Evolutionary conservation across 2,329 filamentous ascomycete genomes (phyloP).

Genomic region (Nemania sp.): DNA sequence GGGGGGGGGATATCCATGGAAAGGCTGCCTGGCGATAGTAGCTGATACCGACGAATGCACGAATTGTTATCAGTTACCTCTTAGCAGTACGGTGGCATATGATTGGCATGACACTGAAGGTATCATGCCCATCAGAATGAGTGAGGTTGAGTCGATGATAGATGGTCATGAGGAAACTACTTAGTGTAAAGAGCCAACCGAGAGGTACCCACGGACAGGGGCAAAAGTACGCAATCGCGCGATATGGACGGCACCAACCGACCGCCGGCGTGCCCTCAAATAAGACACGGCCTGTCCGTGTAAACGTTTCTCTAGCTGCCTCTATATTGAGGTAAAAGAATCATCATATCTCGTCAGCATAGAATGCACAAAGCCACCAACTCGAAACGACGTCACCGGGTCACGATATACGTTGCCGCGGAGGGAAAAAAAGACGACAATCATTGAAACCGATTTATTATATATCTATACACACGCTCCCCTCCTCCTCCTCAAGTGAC

Average conservation of each 20-base stretch:
- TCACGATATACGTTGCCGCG: not conserved
- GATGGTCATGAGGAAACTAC: not conserved
- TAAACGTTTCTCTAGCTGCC: not conserved
- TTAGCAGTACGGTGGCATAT: too few relatives aligned
- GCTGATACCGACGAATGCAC: too few relatives aligned
- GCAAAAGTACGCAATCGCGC: not conserved
- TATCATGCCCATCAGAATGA: not conserved
- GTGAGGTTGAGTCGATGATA: not conserved
- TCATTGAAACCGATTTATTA: constrained; percentile 17
- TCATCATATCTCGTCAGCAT: not conserved
- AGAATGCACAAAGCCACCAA: not conserved
- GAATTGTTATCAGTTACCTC: too few relatives aligned
- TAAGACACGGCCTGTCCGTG: not conserved
- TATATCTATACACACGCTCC: constrained; percentile 10
- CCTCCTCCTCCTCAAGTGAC: constrained; percentile 4
- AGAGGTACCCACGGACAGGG: too few relatives aligned
- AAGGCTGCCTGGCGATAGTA: not conserved
- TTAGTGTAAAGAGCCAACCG: not conserved
- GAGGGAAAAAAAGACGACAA: constrained; percentile 25
- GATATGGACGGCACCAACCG: not conserved
- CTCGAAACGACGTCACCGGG: not conserved
- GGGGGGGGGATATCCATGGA: too few relatives aligned
- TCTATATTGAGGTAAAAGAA: not conserved
- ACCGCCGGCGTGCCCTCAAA: too few relatives aligned
- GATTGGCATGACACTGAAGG: not conserved